A percentile compares a stretch with the other conserved stretches of the same genome.
phyloP scores from a whole-genome alignment of 2,329 filamentous ascomycete genomes.

The Colletotrichum costaricense region DNA sequence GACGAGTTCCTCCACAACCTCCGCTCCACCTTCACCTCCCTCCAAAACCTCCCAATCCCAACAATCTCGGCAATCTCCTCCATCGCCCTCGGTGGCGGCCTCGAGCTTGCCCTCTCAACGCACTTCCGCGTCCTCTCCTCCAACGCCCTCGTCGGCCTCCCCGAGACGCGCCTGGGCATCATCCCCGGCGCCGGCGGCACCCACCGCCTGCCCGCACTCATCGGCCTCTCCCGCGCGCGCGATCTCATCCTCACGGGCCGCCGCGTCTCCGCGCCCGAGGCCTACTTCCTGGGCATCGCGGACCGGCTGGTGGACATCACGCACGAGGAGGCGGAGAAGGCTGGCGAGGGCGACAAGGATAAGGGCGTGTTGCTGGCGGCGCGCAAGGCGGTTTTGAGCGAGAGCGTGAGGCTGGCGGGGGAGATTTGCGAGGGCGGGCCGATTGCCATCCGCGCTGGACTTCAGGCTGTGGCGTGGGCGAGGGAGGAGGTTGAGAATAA shows the following conservation, averaged over 20 bases:
- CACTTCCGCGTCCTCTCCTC: slow-evolving; percentile 89
- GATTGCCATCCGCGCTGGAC: slow-evolving; percentile 80
- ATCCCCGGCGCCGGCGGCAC: slow-evolving; percentile 96
- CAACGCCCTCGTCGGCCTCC: slow-evolving; percentile 82
- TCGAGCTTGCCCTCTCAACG: slow-evolving; percentile 91
- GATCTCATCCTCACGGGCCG: slow-evolving; percentile 92
- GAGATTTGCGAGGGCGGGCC: slow-evolving; percentile 94
- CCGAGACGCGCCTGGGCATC: slow-evolving; percentile 93
- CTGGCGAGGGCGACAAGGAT: slow-evolving; percentile 47
- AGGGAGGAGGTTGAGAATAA: slow-evolving; percentile 84
- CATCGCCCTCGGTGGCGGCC: slow-evolving; percentile 88
- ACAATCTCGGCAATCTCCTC: slow-evolving; percentile 91
- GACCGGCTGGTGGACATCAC: slow-evolving; percentile 87
- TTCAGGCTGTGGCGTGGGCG: slow-evolving; percentile 81
- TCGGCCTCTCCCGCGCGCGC: slow-evolving; percentile 84
- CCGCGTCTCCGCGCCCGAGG: slow-evolving; percentile 84
- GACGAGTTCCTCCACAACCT: slow-evolving; percentile 81
- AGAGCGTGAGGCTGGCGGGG: slow-evolving; percentile 81
- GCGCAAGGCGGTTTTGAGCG: slow-evolving; percentile 75
- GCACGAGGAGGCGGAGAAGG: slow-evolving; percentile 52
- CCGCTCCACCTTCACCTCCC: slow-evolving; percentile 77
- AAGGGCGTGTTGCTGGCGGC: slow-evolving; percentile 65
- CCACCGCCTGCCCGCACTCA: slow-evolving; percentile 83
- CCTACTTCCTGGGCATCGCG: slow-evolving; percentile 90
- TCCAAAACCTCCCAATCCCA: slow-evolving; percentile 84